These are phyloP conservation scores for Stagonosporopsis cucurbitacearum DNA, from an alignment of 2,329 filamentous ascomycete genomes.

Conservation along the genomic window DNA sequence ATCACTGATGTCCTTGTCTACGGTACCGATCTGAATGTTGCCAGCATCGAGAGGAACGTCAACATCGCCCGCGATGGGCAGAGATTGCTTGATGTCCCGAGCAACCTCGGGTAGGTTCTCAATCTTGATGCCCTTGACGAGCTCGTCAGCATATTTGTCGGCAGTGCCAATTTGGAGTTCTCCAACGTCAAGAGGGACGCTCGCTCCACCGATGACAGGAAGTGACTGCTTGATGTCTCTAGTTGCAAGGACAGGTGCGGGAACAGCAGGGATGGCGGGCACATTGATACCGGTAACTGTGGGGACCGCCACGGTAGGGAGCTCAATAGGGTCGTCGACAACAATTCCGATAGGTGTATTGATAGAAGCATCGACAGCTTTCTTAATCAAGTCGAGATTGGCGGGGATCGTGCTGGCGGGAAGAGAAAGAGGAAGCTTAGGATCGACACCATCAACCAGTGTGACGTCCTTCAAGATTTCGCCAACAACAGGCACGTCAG, in stretches of 20 bases:
- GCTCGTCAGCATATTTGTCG: neutral
- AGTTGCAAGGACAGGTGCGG: neutral
- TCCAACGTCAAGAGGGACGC: conserved; percentile 2
- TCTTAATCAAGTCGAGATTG: neutral
- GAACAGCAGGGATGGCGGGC: neutral
- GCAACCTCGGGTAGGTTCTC: neutral
- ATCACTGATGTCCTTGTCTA: neutral
- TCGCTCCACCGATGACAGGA: conserved; percentile 2
- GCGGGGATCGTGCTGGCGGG: neutral
- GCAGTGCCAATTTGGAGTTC: conserved; percentile 5
- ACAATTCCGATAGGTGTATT: neutral
- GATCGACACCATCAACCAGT: neutral
- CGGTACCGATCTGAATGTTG: conserved; percentile 1
- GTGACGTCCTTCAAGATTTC: neutral
- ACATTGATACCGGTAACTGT: neutral
- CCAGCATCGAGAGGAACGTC: conserved; percentile 4
- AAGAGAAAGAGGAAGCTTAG: neutral
- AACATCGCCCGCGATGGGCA: neutral
- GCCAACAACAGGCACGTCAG: neutral
- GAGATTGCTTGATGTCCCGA: conserved; percentile 7
- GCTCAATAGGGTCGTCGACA: neutral
- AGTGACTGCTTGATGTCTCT: conserved; percentile 9
- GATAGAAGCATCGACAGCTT: neutral
- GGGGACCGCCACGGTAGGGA: neutral
- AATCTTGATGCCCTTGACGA: neutral